A percentile compares a stretch with the other conserved stretches of the same genome.
Evolutionary conservation across 192 early-diverging fungal species (phyloP).

Genomic region (Kickxella alabastrina): DNA sequence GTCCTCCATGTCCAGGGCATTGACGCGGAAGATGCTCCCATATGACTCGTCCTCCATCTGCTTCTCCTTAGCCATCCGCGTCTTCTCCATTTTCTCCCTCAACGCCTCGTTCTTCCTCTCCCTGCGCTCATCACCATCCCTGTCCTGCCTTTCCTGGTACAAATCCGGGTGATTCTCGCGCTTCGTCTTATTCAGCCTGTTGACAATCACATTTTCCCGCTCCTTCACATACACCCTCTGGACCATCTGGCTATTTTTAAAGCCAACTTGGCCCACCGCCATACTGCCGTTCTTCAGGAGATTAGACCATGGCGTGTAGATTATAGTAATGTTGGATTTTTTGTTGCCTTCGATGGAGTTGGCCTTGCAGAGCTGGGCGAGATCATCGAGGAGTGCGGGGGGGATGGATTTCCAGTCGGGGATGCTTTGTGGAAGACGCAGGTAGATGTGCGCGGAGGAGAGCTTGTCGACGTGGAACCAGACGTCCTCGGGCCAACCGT

Average conservation of each 20-base stretch:
- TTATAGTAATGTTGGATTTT: slow-evolving; percentile 82
- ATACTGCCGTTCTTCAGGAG: slow-evolving; percentile 88
- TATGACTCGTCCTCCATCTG: slow-evolving; percentile 7
- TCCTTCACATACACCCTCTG: slow-evolving; percentile 76
- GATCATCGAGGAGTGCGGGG: slow-evolving; percentile 67
- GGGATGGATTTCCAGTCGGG: slow-evolving; percentile 83
- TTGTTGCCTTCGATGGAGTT: slow-evolving; percentile 98
- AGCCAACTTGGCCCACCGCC: slow-evolving; percentile 95
- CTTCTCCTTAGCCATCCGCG: slow-evolving; percentile 23
- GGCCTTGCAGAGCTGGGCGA: slow-evolving; percentile 93
- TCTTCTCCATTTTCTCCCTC: background rate
- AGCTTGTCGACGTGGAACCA: slow-evolving; percentile 98
- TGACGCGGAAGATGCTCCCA: background rate
- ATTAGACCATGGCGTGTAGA: slow-evolving; percentile 91
- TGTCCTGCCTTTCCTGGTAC: slow-evolving; percentile 62
- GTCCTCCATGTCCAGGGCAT: background rate
- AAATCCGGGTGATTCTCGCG: slow-evolving; percentile 74
- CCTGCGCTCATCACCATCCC: slow-evolving; percentile 46
- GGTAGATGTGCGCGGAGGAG: slow-evolving; percentile 95
- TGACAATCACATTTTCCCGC: slow-evolving; percentile 79
- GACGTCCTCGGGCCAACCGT: slow-evolving; percentile 92
- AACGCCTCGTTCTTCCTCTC: slow-evolving; percentile 46
- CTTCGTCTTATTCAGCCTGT: slow-evolving; percentile 93
- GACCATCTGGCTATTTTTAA: slow-evolving; percentile 73
- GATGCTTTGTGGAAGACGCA: slow-evolving; percentile 65